Evolutionary conservation across 2,329 filamentous ascomycete species (phyloP), one percentile per base, ranked within the genome.

Genomic region (Diplocarpon rosae): DNA sequence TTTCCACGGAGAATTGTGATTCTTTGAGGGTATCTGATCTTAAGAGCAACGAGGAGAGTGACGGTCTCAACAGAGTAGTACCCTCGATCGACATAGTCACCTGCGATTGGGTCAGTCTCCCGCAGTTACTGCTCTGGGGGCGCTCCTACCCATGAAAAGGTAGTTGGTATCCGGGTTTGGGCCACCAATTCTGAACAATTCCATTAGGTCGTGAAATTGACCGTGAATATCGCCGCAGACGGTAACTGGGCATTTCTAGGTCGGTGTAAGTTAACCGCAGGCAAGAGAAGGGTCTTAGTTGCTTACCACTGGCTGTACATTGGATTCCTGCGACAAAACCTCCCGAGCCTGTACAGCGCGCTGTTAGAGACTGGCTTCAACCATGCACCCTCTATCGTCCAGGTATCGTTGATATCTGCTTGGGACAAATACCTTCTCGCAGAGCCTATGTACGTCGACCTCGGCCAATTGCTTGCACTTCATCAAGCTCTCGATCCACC

Each of bases 61-160:
- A 98, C 89, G 6, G 92, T 96, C 74, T 98, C 92, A 56, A 98
- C 88, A 24, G 89, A 95, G 72, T 96, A 98, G 73, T 95, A 98
- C 53, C 92, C 92, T 72, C 92, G 82, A 67, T 98, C 92, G 61
- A 98, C 92, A 63, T 96, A 98, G 68, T 98, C 92, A 64, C 92
- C 87, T 93, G 55, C 44, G 27, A 30, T 29, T 7, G 20, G 42
- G 56, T 50, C 56, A 56, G 47, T 37, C 33, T 43, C 42, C 13
- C 20, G 8, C 29, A 27, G 33, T n/a, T 37, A 17, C 10, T 24
- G 40, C n/a, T n/a, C n/a, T 15, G 46, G 37, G 13, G 40, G 41
- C 79, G 62, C 69, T 90, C 86, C 88, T 69, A 92, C 87, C 89
- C 88, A 98, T 96, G 72, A 96, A 96, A 55, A 96, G 82, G 69